Evolutionary conservation across 2,329 filamentous ascomycete species (phyloP), one percentile per base, ranked within the genome.

Genomic region (Botrytis sinoallii): DNA sequence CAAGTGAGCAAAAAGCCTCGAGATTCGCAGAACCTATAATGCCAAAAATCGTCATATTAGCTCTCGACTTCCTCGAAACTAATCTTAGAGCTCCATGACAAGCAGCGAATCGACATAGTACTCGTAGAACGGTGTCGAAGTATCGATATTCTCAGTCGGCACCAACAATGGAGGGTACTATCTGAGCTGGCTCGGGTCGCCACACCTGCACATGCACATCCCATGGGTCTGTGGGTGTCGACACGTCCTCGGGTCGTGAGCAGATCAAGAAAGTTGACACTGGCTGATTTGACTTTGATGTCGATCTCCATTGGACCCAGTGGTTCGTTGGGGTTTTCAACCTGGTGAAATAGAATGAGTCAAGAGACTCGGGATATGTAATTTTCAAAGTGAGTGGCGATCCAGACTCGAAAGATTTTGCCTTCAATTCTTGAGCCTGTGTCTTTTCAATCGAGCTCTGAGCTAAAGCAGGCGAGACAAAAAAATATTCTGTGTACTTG

Each of bases 61-160:
- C 42, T 20, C 16, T 20, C 18, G 38, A 40, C 16, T 68, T 32
- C 29, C 55, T 68, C 9, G 9, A 5, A 32, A 68, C 86, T 86
- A 88, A 0, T 82, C 77, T 1, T 85, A 61, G 22, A 77, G n/a
- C 52, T 77, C 75, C 8, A 76, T 75, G 32, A 71, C 75, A 12
- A 75, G 60, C 32, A 76, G 67, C 25, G 74, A 74, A 55, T 77
- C 73, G 6, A 83, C 4, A 85, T 82, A 79, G 25, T 86, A 86
- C 3, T 52, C 25, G 48, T n/a, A n/a, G 10, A 52, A 14, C 22
- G 10, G 22, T 25, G 12, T 52, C 48, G 12, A 52, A 52, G 10
- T 52, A 52, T 52, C 25, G 48, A n/a, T 52, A 52, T 52, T 52
- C 10, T 52, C 10, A 10, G 48, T 52, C 25, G 48, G 48, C 10